Percentiles rank a stretch among this genome's conserved stretches.
These are phyloP conservation scores for Gnetum montanum DNA, from an alignment of 75 land plant genomes.

Conservation along the genomic window DNA sequence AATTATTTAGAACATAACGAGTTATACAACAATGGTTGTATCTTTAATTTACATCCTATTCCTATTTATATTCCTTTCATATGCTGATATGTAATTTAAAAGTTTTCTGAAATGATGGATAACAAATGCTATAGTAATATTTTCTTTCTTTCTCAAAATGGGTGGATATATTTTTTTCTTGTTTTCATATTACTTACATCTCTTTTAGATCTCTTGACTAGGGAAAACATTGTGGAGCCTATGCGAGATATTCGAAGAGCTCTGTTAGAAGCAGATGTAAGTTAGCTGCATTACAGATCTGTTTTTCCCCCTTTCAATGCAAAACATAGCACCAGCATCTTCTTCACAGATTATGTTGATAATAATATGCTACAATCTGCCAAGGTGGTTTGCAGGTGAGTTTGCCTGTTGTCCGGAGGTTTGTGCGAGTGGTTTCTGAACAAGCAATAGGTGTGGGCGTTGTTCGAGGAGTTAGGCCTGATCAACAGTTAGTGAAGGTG, in stretches of 20 bases:
- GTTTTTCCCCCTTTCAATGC: neutral
- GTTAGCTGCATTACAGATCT: neutral
- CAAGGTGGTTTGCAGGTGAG: constrained; percentile 56
- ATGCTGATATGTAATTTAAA: too few relatives aligned
- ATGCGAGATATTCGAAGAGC: constrained; percentile 95
- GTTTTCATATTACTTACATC: neutral
- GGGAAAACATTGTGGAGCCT: constrained; percentile 90
- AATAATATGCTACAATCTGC: neutral
- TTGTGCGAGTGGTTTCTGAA: constrained; percentile 72
- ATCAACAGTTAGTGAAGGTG: constrained; percentile 96
- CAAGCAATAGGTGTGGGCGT: constrained; percentile 82
- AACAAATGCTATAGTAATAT: too few relatives aligned
- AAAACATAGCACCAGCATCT: neutral
- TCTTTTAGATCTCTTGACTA: constrained; percentile 70
- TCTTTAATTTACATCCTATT: too few relatives aligned
- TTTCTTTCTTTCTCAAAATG: too few relatives aligned
- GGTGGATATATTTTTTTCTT: too few relatives aligned
- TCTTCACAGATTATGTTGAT: neutral
- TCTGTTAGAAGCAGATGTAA: constrained; percentile 94
- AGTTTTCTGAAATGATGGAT: too few relatives aligned
- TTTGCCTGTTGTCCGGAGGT: constrained; percentile 86
- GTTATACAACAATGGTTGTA: too few relatives aligned
- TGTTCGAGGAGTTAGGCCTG: constrained; percentile 80
- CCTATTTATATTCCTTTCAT: too few relatives aligned
- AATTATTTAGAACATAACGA: too few relatives aligned